phyloP scores from a whole-genome alignment of 805 yeast species.

The Peterozyma xylosa region DNA sequence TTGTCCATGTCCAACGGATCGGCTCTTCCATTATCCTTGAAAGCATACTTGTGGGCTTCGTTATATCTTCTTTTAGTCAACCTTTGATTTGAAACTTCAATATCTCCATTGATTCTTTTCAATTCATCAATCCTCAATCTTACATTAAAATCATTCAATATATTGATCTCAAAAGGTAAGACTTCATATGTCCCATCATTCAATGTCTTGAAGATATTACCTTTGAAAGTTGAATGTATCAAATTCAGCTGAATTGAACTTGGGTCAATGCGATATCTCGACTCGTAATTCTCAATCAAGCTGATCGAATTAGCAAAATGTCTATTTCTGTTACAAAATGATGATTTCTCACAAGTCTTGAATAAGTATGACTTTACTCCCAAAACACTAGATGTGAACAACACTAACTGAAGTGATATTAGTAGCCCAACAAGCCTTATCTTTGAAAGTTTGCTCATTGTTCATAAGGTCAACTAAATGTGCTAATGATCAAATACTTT shows the following conservation, averaged over 20 bases:
- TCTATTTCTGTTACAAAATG: constrained; percentile 78
- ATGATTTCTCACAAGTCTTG: constrained; percentile 72
- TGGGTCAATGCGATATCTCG: constrained; percentile 34
- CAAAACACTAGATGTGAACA: constrained; percentile 27
- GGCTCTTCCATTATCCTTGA: constrained; percentile 24
- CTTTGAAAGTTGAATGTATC: constrained; percentile 29
- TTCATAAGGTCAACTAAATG: too few species aligned
- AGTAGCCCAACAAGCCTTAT: background rate
- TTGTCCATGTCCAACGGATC: constrained; percentile 10
- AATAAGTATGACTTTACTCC: constrained; percentile 50
- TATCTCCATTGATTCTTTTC: constrained; percentile 24
- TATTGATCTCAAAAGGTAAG: constrained; percentile 50
- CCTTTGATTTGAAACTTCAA: constrained; percentile 14
- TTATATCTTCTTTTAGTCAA: constrained; percentile 46
- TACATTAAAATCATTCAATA: constrained; percentile 51
- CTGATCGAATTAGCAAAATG: constrained; percentile 45
- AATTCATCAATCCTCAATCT: constrained; percentile 62
- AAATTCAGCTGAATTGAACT: constrained; percentile 21
- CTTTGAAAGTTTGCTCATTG: too few species aligned
- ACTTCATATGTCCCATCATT: constrained; percentile 28
- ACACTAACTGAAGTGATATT: constrained; percentile 1
- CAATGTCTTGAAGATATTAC: constrained; percentile 37
- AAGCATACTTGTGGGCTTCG: constrained; percentile 54
- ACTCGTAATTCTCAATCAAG: constrained; percentile 16
- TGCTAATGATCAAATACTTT: too few species aligned